phyloP scores from a whole-genome alignment of 441 rosid species.

The Bocquillonia castaneifolia region DNA sequence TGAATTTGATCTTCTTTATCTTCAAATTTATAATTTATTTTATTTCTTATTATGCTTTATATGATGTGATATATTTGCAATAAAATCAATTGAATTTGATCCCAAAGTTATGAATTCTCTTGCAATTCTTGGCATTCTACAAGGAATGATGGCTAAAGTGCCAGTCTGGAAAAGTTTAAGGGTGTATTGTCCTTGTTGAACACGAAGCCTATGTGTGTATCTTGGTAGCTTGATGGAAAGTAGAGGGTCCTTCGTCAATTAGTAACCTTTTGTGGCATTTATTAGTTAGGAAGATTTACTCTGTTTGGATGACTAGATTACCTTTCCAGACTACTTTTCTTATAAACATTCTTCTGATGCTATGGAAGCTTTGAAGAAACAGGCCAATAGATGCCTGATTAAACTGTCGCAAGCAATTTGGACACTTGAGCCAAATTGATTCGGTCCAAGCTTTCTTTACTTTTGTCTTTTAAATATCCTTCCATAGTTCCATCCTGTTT shows the following conservation, averaged over 20 bases:
- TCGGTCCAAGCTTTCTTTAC: neutral
- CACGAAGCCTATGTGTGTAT: neutral
- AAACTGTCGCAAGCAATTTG: neutral
- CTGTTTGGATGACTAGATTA: neutral
- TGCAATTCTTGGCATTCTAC: neutral
- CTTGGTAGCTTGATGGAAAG: neutral
- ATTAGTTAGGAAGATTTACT: neutral
- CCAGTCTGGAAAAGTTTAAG: neutral
- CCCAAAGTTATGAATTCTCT: neutral
- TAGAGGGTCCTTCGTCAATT: no score
- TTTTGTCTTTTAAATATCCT: neutral
- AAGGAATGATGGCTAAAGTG: neutral
- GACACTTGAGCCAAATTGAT: conserved; percentile 3
- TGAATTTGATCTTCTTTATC: neutral
- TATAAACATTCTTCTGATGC: neutral
- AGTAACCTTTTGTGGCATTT: neutral
- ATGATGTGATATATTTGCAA: neutral
- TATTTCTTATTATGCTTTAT: no score
- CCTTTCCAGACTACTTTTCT: neutral
- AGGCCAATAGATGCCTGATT: neutral
- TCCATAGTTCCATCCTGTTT: neutral
- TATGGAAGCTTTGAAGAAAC: neutral
- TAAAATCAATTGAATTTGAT: neutral
- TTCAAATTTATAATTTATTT: neutral
- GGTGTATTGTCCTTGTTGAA: neutral